These are phyloP conservation scores for Yamagishiella unicocca DNA, from an alignment of 139 green algal genomes.

Conservation along the genomic window DNA sequence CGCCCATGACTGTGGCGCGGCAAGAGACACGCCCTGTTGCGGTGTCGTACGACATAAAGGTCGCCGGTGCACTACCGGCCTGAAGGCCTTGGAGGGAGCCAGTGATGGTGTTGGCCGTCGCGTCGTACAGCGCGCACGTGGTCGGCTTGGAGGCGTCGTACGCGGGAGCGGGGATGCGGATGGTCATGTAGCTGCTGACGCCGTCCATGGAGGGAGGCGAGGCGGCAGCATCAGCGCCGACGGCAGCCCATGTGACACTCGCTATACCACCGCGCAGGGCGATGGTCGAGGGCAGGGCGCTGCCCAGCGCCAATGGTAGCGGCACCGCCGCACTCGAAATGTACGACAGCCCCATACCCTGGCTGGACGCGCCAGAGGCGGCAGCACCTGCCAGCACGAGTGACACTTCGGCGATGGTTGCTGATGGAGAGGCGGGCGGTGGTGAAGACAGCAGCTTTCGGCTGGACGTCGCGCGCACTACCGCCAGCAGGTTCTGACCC, in stretches of 20 bases:
- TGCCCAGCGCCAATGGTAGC: neutral
- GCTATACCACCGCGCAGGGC: neutral
- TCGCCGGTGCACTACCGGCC: neutral
- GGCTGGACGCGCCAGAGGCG: neutral
- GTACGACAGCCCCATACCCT: constrained; percentile 3
- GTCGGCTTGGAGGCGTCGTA: neutral
- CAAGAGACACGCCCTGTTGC: neutral
- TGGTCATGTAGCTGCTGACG: neutral
- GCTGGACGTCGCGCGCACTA: neutral
- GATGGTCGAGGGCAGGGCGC: neutral
- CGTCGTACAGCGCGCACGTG: neutral
- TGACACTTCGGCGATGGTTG: neutral
- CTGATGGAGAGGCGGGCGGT: too few relatives aligned
- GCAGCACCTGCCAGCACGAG: neutral
- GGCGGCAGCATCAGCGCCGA: neutral
- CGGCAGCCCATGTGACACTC: neutral
- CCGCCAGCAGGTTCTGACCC: too few relatives aligned
- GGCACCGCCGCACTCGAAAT: neutral
- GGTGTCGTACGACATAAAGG: neutral
- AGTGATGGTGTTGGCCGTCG: neutral
- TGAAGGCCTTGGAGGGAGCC: neutral
- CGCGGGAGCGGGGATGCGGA: neutral
- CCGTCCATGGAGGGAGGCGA: neutral
- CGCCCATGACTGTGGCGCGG: neutral
- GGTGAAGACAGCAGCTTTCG: neutral